A percentile compares a stretch with the other conserved stretches of the same genome.
Evolutionary conservation across 345 rosid species (phyloP).

Genomic region (Corymbia maculata): DNA sequence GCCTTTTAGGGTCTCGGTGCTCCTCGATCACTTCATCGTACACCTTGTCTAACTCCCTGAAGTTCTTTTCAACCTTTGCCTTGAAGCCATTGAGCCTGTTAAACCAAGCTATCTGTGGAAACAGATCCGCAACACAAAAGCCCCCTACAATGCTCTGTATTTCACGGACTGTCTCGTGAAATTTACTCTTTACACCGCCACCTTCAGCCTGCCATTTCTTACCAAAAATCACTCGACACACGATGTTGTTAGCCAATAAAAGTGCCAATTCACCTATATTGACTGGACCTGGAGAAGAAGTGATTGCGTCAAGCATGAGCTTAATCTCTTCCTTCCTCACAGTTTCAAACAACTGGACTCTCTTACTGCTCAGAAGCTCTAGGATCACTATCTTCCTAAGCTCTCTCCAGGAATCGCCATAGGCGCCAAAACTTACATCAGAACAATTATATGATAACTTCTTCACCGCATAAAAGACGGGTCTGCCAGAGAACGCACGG

Average conservation of each 20-base stretch:
- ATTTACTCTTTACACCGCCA: not conserved
- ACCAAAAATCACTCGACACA: constrained; percentile 28
- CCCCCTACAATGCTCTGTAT: constrained; percentile 11
- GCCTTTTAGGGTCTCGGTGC: constrained; percentile 16
- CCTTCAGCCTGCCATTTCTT: constrained; percentile 6
- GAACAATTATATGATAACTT: constrained; percentile 11
- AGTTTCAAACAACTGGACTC: constrained; percentile 22
- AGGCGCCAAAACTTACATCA: constrained; percentile 19
- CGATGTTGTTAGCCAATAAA: constrained; percentile 7
- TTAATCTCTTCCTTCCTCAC: constrained; percentile 24
- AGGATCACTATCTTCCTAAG: constrained; percentile 17
- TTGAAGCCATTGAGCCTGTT: constrained; percentile 25
- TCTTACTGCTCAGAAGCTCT: constrained; percentile 26
- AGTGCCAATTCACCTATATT: constrained; percentile 10
- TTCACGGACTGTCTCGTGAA: constrained; percentile 8
- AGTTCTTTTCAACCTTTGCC: constrained; percentile 10
- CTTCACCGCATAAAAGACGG: not conserved
- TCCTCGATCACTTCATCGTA: constrained; percentile 17
- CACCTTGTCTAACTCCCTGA: constrained; percentile 19
- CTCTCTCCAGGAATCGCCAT: constrained; percentile 27
- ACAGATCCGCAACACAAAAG: constrained; percentile 17
- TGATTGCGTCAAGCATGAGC: constrained; percentile 2
- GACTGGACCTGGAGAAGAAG: constrained; percentile 1
- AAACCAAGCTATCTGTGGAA: constrained; percentile 33
- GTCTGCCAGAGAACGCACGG: constrained; percentile 22